A percentile compares a stretch with the other conserved stretches of the same genome.
Conservation (phyloP, 1,284 basidiomycete species). For the Pseudozyma hubeiensis region DNA sequence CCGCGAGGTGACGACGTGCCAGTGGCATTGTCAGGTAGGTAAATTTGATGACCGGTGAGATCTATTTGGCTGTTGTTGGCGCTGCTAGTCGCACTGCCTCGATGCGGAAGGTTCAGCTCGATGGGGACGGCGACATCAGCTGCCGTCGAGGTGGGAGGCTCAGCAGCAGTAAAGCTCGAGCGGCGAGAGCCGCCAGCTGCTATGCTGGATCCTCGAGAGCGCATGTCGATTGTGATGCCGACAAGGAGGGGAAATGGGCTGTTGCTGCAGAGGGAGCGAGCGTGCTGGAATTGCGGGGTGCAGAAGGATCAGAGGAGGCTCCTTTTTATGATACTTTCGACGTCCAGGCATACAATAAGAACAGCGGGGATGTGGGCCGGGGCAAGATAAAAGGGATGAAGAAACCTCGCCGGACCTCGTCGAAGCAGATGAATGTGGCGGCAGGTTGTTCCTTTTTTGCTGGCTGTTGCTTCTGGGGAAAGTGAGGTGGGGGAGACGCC, state of each 20-base stretch:
- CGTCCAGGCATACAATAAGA: neutral
- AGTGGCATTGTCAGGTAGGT: conserved; percentile 15
- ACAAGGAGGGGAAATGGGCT: too few relatives aligned
- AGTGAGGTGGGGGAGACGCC: too few relatives aligned
- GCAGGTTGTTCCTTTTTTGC: too few relatives aligned
- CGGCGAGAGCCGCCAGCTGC: conserved; percentile 15
- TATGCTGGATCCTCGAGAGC: conserved; percentile 31
- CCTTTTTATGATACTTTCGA: neutral
- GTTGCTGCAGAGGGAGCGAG: neutral
- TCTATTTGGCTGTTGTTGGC: conserved; percentile 35
- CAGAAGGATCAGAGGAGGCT: neutral
- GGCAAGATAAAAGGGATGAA: too few relatives aligned
- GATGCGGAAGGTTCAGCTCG: conserved; percentile 27
- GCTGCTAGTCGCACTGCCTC: conserved; percentile 23
- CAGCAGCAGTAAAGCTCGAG: conserved; percentile 16
- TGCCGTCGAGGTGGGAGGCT: conserved; percentile 9
- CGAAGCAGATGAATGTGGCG: too few relatives aligned
- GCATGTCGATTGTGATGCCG: conserved; percentile 6
- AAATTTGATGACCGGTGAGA: conserved; percentile 45
- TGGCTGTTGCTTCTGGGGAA: too few relatives aligned
- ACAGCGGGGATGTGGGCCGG: too few relatives aligned
- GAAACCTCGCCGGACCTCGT: too few relatives aligned
- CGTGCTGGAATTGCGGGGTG: neutral
- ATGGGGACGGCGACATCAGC: conserved; percentile 43
- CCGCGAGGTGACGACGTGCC: conserved; percentile 5